These are phyloP conservation scores for Phyllosticta capitalensis DNA, from an alignment of 2,329 filamentous ascomycete genomes.

Conservation along the genomic window DNA sequence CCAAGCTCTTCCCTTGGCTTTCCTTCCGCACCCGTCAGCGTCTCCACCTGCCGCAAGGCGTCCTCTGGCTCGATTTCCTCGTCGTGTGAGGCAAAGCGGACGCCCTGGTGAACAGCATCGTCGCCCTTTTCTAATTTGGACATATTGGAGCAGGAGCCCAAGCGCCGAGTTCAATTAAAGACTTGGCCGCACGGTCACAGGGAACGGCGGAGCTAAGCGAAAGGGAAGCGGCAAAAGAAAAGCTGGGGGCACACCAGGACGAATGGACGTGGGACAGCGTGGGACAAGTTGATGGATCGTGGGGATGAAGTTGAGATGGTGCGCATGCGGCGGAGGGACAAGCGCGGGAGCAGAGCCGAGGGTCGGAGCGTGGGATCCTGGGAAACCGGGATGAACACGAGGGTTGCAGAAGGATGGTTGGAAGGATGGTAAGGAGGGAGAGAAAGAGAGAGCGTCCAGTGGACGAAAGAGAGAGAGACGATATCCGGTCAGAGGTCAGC, in stretches of 20 bases:
- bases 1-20: conserved; percentile 23
- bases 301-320: not conserved
- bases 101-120: conserved; percentile 20
- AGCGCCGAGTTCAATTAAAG: not conserved
- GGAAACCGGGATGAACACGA: not conserved
- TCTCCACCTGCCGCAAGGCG: conserved; percentile 24
- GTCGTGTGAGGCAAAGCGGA: conserved; percentile 32
- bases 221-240: not conserved
- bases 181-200: not conserved
- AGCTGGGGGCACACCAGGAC: not conserved
- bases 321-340: not conserved
- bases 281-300: not conserved
- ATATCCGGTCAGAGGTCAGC: not conserved
- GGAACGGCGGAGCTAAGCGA: not conserved
- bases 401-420: not conserved
- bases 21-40: conserved; percentile 19
- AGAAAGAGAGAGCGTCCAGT: not conserved
- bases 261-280: not conserved
- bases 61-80: conserved; percentile 29
- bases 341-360: not conserved
- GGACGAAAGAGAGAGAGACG: not conserved
- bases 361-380: not conserved
- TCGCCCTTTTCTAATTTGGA: conserved; percentile 7
- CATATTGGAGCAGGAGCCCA: conserved; percentile 6
- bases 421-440: not conserved